Evolutionary conservation across 23 red algal genomes (phyloP).

Genomic region (Agarophyton chilense): DNA sequence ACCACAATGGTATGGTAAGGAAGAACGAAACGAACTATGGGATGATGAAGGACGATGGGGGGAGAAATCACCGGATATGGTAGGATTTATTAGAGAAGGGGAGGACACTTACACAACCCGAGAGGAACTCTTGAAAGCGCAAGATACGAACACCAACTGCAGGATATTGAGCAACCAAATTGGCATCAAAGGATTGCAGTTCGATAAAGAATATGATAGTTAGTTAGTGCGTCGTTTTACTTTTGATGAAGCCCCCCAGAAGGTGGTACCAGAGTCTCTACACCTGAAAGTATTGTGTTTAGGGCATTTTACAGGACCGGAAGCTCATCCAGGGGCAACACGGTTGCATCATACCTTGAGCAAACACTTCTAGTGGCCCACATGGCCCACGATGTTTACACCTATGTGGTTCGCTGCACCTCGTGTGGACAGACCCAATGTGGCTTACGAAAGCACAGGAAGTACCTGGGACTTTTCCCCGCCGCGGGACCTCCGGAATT

Average conservation of each 20-base stretch:
- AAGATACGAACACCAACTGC: too few relatives aligned
- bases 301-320: background rate
- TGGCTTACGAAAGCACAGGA: background rate
- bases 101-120: background rate
- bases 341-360: slow-evolving; percentile 8
- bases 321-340: slow-evolving; percentile 5
- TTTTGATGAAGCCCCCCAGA: slow-evolving; percentile 12
- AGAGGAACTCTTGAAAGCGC: too few relatives aligned
- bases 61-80: background rate
- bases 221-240: background rate
- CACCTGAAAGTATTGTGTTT: background rate
- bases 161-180: too few relatives aligned
- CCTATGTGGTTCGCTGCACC: too few relatives aligned
- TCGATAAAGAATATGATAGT: background rate
- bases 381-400: too few relatives aligned
- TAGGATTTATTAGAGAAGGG: background rate
- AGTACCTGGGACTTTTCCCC: slow-evolving; percentile 17
- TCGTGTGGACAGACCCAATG: background rate
- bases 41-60: background rate
- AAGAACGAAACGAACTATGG: too few relatives aligned
- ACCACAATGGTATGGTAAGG: background rate
- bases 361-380: slow-evolving; percentile 45
- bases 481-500: slow-evolving; percentile 1
- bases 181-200: too few relatives aligned
- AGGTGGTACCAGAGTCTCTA: too few relatives aligned